Percentiles rank a stretch among this genome's conserved stretches.
Evolutionary conservation across 495 filamentous ascomycete genomes (phyloP).

Genomic region (Tricharina praecox): DNA sequence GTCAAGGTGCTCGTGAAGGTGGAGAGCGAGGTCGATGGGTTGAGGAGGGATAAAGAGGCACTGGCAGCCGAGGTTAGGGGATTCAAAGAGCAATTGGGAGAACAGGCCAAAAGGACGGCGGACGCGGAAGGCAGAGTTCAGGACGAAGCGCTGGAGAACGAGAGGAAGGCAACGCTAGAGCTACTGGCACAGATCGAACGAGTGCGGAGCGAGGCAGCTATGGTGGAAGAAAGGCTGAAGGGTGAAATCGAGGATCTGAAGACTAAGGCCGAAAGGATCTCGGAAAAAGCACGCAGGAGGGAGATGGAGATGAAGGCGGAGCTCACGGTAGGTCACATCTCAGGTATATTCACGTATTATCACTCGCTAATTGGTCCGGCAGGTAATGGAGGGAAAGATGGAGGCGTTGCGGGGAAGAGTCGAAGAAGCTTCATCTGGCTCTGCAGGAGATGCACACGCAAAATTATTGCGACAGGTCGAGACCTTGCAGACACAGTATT

Average conservation of each 20-base stretch:
- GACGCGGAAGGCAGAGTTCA: constrained; percentile 49
- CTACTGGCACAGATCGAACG: constrained; percentile 58
- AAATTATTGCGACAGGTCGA: constrained; percentile 89
- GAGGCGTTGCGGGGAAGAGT: constrained; percentile 70
- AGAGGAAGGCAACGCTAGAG: constrained; percentile 46
- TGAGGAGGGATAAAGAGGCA: constrained; percentile 47
- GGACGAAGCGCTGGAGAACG: constrained; percentile 51
- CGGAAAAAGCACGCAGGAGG: constrained; percentile 48
- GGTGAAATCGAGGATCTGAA: constrained; percentile 51
- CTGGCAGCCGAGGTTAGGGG: constrained; percentile 50
- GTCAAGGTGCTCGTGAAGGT: constrained; percentile 47
- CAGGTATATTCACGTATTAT: background rate
- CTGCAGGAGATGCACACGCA: constrained; percentile 65
- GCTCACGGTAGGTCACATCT: constrained; percentile 37
- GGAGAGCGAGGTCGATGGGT: constrained; percentile 51
- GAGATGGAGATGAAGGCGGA: constrained; percentile 75
- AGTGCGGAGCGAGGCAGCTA: constrained; percentile 57
- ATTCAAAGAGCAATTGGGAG: constrained; percentile 52
- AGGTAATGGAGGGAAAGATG: constrained; percentile 73
- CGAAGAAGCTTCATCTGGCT: constrained; percentile 78
- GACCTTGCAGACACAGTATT: constrained; percentile 88
- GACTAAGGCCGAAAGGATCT: constrained; percentile 56
- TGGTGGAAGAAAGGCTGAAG: constrained; percentile 50
- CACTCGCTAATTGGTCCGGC: constrained; percentile 7
- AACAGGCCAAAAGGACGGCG: constrained; percentile 48